Conservation (phyloP, 108 stramenopile species). For the Cyclotella baltica region DNA sequence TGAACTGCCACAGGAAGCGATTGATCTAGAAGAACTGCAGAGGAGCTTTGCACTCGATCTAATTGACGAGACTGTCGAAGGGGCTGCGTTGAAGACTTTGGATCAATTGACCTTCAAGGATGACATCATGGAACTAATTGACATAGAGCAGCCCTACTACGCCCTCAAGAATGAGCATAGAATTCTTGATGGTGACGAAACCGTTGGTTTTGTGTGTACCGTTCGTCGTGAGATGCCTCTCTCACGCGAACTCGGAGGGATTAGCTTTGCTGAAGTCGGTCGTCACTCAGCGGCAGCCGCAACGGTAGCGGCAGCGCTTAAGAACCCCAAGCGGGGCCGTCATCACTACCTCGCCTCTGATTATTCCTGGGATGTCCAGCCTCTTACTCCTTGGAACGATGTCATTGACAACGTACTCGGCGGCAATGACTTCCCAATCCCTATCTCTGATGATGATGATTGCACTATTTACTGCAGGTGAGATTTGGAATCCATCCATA, state of each 20-base stretch:
- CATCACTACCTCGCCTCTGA: conserved; percentile 26
- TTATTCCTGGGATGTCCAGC: conserved; percentile 18
- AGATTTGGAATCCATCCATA: no score
- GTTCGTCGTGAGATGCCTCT: conserved; percentile 34
- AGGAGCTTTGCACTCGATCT: no score
- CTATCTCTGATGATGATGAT: background rate
- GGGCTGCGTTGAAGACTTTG: background rate
- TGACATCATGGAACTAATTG: conserved; percentile 33
- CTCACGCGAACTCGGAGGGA: conserved; percentile 21
- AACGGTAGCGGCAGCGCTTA: conserved; percentile 26
- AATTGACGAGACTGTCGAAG: background rate
- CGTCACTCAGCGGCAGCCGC: conserved; percentile 28
- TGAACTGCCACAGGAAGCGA: background rate
- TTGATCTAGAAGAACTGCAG: background rate
- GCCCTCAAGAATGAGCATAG: conserved; percentile 41
- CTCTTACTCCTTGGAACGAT: conserved; percentile 4
- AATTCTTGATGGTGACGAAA: conserved; percentile 40
- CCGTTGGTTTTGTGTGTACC: conserved; percentile 32
- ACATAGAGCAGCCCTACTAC: conserved; percentile 42
- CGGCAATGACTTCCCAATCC: background rate
- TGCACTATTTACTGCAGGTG: conserved; percentile 14
- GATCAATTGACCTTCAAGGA: conserved; percentile 27
- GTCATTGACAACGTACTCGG: conserved; percentile 15
- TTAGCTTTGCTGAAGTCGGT: conserved; percentile 27
- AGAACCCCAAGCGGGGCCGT: conserved; percentile 27